Conservation (phyloP, 176 grass and related monocot species). For the Rhipidocladum racemiflorum region DNA sequence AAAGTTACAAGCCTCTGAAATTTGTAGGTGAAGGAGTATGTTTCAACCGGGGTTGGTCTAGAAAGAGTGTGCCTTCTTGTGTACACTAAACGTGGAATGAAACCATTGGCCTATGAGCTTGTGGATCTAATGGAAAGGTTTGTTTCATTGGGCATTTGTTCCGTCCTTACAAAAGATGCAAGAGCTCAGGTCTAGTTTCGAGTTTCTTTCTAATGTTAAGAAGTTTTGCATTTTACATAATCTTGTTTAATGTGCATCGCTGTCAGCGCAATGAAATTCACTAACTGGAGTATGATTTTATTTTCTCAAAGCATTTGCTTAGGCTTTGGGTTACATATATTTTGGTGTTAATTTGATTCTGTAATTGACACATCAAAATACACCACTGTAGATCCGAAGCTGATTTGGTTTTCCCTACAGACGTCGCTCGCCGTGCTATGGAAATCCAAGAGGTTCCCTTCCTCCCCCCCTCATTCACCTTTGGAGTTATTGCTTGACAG, state of each 20-base stretch:
- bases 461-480: background rate
- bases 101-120: conserved; percentile 86
- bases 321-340: background rate
- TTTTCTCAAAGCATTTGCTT: background rate
- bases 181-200: background rate
- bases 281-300: background rate
- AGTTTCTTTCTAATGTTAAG: background rate
- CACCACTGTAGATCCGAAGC: conserved; percentile 56
- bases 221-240: background rate
- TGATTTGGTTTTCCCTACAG: conserved; percentile 93
- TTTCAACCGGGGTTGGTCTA: conserved; percentile 81
- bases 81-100: conserved; percentile 98
- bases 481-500: background rate
- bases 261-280: background rate
- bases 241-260: background rate
- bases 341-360: background rate
- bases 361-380: background rate
- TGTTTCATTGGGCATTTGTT: background rate
- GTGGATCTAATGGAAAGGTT: conserved; percentile 91
- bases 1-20: conserved; percentile 8
- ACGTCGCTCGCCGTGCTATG: conserved; percentile 79
- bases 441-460: conserved; percentile 82
- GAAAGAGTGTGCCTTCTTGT: conserved; percentile 89
- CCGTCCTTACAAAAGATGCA: background rate
- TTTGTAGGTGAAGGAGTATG: conserved; percentile 99